Base-by-base conservation (phyloP, 768 basidiomycete species). In the Boletellus ananiceps region DNA sequence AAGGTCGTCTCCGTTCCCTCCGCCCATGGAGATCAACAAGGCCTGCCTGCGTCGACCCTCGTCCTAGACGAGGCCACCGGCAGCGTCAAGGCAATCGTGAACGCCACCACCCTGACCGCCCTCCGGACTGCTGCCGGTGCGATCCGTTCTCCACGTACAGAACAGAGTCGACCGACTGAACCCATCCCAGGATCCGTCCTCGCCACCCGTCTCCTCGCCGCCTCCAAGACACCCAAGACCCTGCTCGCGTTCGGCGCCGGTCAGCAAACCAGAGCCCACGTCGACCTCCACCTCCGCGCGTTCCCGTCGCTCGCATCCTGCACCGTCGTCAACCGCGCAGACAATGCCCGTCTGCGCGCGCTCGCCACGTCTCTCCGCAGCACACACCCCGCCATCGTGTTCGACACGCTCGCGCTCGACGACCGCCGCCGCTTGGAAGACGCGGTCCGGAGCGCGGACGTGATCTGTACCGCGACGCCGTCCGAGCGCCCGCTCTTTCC, bases 1-100 rank as follows among this genome's bases (percentile, higher is more conserved):
- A 94, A 96, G 67, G 77, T 90, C n/a, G 92, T 90, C 3, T 85
- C 82, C 25, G 75, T 92, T 2, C 92, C 92, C 0, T 70, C 67
- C 3, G 55, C 55, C 1, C 46, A 65, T 1, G 71, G 60, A 2
- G 75, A 75, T 39, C 59, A 55, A 16, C 63, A 71, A 2, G 92
- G 93, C 0, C 61, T 95, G 16, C 87, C 91, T 6, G 91, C 77
- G 0, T 83, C 83, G 0, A 94, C 88, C 0, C 63, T 92, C 36
- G 76, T 93, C 2, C 58, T 95, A 9, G 83, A 93, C 59, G 86
- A 90, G 54, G 57, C 51, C 2, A 82, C 79, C 0, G 92, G 92
- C 1, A 69, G 70, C 0, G 76, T 84, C n/a, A 84, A 77, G 53
- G 90, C 86, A 0, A 69, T 94, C 31, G 68, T 95, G 16, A 94